Conservation (phyloP, 2,329 filamentous ascomycete species). For the Amphichorda felina region DNA sequence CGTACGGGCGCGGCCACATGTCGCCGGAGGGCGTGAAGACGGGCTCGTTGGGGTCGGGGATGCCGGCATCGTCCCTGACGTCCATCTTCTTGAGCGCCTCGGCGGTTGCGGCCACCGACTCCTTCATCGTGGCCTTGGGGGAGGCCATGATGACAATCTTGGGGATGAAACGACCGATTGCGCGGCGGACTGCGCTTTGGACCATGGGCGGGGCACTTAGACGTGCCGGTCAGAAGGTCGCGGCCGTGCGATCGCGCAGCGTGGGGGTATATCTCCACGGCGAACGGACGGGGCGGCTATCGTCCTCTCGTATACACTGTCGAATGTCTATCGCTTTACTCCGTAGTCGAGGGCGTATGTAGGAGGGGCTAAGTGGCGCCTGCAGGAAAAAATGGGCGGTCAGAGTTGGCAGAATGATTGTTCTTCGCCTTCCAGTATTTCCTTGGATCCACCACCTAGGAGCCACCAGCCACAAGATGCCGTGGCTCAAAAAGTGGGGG, state of each 20-base stretch:
- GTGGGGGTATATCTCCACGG: too few species aligned
- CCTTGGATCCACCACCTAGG: too few species aligned
- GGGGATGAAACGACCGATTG: background rate
- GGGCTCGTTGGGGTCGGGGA: background rate
- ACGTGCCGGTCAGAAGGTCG: too few species aligned
- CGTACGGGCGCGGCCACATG: slow-evolving; percentile 50
- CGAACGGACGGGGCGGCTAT: too few species aligned
- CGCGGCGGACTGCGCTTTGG: background rate
- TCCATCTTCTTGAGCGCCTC: background rate
- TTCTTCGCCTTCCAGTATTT: too few species aligned
- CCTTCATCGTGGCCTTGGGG: background rate
- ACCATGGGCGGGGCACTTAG: background rate
- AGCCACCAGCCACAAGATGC: background rate
- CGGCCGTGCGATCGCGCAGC: background rate
- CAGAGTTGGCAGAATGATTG: background rate
- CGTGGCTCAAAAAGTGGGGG: too few species aligned
- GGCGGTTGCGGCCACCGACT: background rate
- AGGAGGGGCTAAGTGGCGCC: background rate
- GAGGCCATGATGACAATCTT: background rate
- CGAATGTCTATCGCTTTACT: too few species aligned
- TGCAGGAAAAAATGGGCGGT: slow-evolving; percentile 1
- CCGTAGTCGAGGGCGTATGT: background rate
- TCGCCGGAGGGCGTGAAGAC: slow-evolving; percentile 15
- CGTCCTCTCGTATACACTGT: too few species aligned
- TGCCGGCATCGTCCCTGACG: too few species aligned